A percentile compares a stretch with the other conserved stretches of the same genome.
Conservation (phyloP, 2,329 filamentous ascomycete species). For the Fusarium nanum region DNA sequence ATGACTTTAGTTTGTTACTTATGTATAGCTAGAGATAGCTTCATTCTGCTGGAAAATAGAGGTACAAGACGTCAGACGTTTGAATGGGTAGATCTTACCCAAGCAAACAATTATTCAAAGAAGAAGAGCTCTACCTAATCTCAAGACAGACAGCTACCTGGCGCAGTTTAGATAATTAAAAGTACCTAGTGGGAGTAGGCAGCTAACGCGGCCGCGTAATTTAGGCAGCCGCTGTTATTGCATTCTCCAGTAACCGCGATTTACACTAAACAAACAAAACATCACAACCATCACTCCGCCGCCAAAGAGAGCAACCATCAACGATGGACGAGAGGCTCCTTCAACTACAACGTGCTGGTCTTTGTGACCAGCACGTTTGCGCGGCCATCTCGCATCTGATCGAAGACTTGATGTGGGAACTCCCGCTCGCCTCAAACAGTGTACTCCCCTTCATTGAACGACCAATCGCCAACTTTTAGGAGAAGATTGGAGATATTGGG, state of each 20-base stretch:
- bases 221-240: background rate
- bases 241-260: accelerated
- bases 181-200: background rate
- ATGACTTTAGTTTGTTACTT: too few species aligned
- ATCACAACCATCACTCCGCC: background rate
- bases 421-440: background rate
- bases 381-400: background rate
- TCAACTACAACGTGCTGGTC: background rate
- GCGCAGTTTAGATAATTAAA: accelerated
- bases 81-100: background rate
- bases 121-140: accelerated
- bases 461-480: background rate
- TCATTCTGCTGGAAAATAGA: too few species aligned
- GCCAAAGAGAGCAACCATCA: background rate
- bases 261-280: background rate
- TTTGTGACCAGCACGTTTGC: background rate
- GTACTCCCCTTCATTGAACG: background rate
- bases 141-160: background rate
- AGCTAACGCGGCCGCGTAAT: background rate
- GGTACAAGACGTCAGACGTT: too few species aligned
- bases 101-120: background rate
- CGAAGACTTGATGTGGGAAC: background rate
- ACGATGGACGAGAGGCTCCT: background rate
- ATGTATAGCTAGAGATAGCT: too few species aligned
- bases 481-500: background rate